These are phyloP conservation scores for Yarrowia osloensis DNA, from an alignment of 805 yeast genomes.

Conservation along the genomic window DNA sequence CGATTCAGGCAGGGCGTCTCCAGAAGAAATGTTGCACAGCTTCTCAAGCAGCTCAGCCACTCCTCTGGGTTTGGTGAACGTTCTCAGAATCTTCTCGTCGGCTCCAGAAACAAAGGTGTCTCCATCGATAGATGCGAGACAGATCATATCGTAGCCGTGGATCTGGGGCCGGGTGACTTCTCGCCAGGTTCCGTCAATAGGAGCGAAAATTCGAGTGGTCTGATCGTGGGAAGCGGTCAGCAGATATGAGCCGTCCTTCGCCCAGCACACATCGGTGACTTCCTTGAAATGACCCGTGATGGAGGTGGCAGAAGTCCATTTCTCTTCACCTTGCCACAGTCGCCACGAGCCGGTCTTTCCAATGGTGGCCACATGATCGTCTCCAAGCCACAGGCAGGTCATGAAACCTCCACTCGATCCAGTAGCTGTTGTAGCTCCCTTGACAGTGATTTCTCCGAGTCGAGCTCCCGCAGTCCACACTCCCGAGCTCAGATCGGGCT, in stretches of 20 bases:
- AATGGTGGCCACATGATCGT: constrained; percentile 59
- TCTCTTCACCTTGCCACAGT: constrained; percentile 56
- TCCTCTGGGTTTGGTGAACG: constrained; percentile 83
- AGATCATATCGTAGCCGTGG: constrained; percentile 96
- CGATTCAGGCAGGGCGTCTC: constrained; percentile 62
- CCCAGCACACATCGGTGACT: constrained; percentile 76
- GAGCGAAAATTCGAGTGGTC: constrained; percentile 80
- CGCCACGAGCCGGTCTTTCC: constrained; percentile 95
- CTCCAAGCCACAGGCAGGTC: constrained; percentile 68
- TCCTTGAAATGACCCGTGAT: constrained; percentile 75
- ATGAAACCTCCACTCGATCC: constrained; percentile 84
- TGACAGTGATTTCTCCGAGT: constrained; percentile 88
- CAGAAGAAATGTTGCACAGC: constrained; percentile 51
- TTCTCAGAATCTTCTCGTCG: constrained; percentile 89
- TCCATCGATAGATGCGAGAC: constrained; percentile 61
- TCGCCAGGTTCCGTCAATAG: constrained; percentile 59
- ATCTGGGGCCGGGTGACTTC: constrained; percentile 97
- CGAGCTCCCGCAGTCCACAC: constrained; percentile 83
- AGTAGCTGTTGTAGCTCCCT: constrained; percentile 98
- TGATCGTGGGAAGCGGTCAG: constrained; percentile 86
- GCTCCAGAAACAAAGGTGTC: constrained; percentile 86
- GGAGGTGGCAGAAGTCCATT: constrained; percentile 49
- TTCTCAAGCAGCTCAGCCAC: constrained; percentile 63
- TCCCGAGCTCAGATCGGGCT: constrained; percentile 80
- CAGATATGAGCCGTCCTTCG: constrained; percentile 63